Percentiles rank a stretch among this genome's conserved stretches.
Evolutionary conservation across 2,329 filamentous ascomycete species (phyloP).

Genomic region (Exutisphaerella laricina): DNA sequence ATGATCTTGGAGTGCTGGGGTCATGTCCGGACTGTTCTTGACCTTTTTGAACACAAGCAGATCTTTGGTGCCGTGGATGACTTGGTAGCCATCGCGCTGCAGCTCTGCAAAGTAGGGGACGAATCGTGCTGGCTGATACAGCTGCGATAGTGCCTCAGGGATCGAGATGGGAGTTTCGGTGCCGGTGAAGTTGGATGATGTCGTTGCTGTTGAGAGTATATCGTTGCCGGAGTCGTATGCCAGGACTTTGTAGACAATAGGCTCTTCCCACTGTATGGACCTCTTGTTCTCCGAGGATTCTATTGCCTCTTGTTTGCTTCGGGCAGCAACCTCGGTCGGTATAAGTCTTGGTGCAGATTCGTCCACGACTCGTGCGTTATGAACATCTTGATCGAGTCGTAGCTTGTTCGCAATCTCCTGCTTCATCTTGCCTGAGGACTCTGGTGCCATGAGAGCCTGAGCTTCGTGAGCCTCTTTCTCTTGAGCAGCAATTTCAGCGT

Average conservation of each 20-base stretch:
- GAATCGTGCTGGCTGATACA: conserved; percentile 61
- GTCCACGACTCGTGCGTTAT: conserved; percentile 13
- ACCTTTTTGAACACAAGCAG: conserved; percentile 63
- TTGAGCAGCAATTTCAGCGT: conserved; percentile 22
- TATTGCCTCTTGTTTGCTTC: conserved; percentile 1
- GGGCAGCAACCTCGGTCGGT: conserved; percentile 7
- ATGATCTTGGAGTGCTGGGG: conserved; percentile 21
- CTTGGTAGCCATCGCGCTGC: conserved; percentile 59
- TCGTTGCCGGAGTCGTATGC: conserved; percentile 59
- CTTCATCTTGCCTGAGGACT: conserved; percentile 9
- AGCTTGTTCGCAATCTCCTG: conserved; percentile 3
- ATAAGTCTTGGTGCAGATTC: conserved; percentile 8
- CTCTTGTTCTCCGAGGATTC: background rate
- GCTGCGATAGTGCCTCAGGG: conserved; percentile 53
- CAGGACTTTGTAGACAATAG: conserved; percentile 57
- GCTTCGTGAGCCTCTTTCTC: conserved; percentile 20
- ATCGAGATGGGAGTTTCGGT: conserved; percentile 51
- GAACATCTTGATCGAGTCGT: conserved; percentile 12
- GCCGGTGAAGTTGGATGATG: conserved; percentile 48
- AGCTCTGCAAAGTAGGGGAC: conserved; percentile 57
- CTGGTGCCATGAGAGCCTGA: conserved; percentile 10
- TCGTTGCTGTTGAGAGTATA: conserved; percentile 55
- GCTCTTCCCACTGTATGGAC: conserved; percentile 28
- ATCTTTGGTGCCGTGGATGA: conserved; percentile 58
- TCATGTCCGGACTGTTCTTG: conserved; percentile 23